phyloP scores from a whole-genome alignment of 148 eudicot genomes.

The Cornus suecica region DNA sequence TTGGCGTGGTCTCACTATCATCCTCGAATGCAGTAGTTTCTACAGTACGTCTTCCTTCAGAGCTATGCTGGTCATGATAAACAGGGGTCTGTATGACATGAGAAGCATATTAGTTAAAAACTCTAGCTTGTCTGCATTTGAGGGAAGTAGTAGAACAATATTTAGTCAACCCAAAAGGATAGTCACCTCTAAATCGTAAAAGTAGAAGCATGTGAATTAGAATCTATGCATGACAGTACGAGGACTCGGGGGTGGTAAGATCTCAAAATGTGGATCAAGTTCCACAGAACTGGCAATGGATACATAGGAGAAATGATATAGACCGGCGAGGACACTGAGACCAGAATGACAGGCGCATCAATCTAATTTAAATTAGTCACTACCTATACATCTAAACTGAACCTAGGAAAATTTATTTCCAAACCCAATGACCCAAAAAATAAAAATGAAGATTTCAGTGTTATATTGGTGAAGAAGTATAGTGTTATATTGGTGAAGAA shows the following conservation, averaged over 20 bases:
- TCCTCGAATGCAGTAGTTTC: constrained; percentile 10
- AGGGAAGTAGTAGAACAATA: constrained; percentile 9
- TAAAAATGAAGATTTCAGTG: not conserved
- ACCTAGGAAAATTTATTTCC: not conserved
- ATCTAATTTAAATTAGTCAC: not conserved
- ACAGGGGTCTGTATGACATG: not conserved
- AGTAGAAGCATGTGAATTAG: not conserved
- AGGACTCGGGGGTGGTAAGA: not conserved
- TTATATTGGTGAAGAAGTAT: not conserved
- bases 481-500: not conserved
- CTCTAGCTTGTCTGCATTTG: not conserved
- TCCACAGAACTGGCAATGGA: not conserved
- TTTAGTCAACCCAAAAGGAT: not conserved
- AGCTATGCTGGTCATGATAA: constrained; percentile 4
- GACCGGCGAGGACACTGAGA: not conserved
- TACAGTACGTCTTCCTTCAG: constrained; percentile 21
- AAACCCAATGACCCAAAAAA: not conserved
- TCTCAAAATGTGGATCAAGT: not conserved
- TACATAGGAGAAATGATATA: not conserved
- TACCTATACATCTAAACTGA: not conserved
- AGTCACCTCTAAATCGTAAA: not conserved
- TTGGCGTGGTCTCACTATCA: constrained; percentile 10
- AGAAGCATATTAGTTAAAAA: not conserved
- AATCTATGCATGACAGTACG: too few relatives aligned
- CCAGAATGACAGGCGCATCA: not conserved